Evolutionary conservation across 257 asterid species (phyloP).

Genomic region (Anisodus acutangulus): DNA sequence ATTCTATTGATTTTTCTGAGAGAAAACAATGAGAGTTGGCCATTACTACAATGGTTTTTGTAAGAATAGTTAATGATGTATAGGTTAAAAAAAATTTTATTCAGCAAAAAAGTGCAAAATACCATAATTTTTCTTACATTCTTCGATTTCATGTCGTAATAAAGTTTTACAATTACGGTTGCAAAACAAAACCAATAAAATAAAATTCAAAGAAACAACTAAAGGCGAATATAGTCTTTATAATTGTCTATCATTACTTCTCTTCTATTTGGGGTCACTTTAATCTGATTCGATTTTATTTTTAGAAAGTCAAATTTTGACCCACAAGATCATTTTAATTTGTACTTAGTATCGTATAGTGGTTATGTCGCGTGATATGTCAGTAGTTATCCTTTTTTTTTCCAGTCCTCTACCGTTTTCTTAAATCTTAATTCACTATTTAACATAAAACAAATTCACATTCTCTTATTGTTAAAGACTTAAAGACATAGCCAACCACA

Average conservation of each 20-base stretch:
- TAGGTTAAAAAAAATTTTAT: not conserved
- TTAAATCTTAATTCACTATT: not conserved
- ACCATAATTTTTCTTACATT: not conserved
- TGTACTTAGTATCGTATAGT: not conserved
- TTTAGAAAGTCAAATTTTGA: not conserved
- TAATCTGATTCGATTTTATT: too few species aligned
- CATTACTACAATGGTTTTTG: not conserved
- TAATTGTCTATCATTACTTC: too few species aligned
- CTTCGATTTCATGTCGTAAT: not conserved
- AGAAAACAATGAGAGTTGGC: not conserved
- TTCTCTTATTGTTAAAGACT: not conserved
- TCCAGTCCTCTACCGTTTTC: not conserved
- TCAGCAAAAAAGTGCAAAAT: not conserved
- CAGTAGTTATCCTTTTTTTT: not conserved
- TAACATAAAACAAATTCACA: not conserved
- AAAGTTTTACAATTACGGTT: not conserved
- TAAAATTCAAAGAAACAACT: too few species aligned
- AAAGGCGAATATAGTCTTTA: too few species aligned
- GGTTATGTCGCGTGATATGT: too few species aligned
- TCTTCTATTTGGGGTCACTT: too few species aligned
- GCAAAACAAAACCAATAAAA: not conserved
- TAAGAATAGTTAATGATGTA: not conserved
- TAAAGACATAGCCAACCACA: not conserved
- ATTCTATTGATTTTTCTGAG: not conserved
- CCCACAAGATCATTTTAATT: not conserved